Percentiles rank a stretch among this genome's conserved stretches.
Conservation (phyloP, 768 basidiomycete species). For the Kwoniella heveanensis region DNA sequence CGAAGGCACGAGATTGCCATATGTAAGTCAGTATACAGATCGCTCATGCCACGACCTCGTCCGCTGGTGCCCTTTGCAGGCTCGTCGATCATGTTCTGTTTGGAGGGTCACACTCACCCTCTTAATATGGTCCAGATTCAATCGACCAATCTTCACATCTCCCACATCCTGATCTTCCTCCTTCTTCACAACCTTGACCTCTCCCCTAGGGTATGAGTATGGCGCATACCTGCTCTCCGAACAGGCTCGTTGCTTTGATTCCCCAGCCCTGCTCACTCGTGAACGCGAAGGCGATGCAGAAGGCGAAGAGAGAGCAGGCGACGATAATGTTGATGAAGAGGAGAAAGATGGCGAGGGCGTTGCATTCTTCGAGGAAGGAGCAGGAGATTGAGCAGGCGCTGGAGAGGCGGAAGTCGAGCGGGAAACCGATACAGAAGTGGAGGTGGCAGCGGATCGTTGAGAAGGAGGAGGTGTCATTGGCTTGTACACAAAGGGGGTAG, state of each 20-base stretch:
- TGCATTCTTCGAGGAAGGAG: not conserved
- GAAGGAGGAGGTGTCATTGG: not conserved
- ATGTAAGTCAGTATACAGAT: no score
- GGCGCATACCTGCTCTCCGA: conserved; percentile 6
- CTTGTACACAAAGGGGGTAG: not conserved
- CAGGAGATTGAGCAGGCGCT: not conserved
- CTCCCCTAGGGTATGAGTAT: conserved; percentile 9
- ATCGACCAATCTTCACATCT: conserved; percentile 1
- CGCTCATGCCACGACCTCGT: no score
- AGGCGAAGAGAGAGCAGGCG: not conserved
- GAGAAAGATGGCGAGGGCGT: not conserved
- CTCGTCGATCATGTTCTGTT: no score
- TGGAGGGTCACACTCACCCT: not conserved
- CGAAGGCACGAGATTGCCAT: no score
- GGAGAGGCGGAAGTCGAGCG: no score
- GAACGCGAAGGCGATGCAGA: not conserved
- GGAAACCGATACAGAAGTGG: no score
- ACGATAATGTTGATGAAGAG: conserved; percentile 6
- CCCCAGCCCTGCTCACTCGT: not conserved
- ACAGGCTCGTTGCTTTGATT: not conserved
- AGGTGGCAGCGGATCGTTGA: conserved; percentile 2
- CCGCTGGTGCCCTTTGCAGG: no score
- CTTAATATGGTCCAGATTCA: not conserved
- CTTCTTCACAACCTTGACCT: not conserved
- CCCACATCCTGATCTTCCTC: conserved; percentile 6